Evolutionary conservation across 78 protist species (phyloP).

Genomic region (Dictyostelium discoideum): DNA sequence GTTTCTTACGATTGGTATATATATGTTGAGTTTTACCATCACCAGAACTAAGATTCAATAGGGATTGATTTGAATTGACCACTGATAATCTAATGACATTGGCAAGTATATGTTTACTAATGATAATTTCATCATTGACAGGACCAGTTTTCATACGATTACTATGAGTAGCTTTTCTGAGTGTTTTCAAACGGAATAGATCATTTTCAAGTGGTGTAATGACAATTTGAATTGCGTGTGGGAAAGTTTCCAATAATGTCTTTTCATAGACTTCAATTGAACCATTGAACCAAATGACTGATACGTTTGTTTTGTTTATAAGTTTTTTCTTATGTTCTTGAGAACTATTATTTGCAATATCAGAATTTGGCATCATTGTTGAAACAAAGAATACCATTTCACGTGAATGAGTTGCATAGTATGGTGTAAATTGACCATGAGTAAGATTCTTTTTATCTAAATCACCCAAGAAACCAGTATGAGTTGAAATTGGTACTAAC

Average conservation of each 20-base stretch:
- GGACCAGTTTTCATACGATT: conserved; percentile 34
- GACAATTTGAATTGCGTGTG: conserved; percentile 44
- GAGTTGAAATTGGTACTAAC: conserved; percentile 31
- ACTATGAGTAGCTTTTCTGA: background rate
- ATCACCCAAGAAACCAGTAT: conserved; percentile 49
- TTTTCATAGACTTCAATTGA: conserved; percentile 50
- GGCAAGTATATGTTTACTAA: conserved; percentile 38
- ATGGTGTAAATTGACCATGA: conserved; percentile 51
- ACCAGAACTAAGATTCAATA: background rate
- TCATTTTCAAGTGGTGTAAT: conserved; percentile 28
- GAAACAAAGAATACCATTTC: conserved; percentile 55
- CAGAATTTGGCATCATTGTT: conserved; percentile 58
- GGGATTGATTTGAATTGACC: conserved; percentile 11
- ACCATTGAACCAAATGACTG: conserved; percentile 59
- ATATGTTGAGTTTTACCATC: background rate
- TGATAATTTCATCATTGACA: conserved; percentile 33
- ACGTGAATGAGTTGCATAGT: conserved; percentile 22
- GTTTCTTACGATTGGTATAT: conserved; percentile 22
- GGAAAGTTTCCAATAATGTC: background rate
- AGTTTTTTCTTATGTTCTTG: conserved; percentile 57
- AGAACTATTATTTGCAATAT: background rate
- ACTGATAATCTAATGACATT: conserved; percentile 7
- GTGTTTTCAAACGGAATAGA: conserved; percentile 22
- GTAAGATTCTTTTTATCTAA: conserved; percentile 7
- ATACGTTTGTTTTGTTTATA: background rate